phyloP scores from a whole-genome alignment of 306 rosid genomes.

The Cyamopsis tetragonoloba region DNA sequence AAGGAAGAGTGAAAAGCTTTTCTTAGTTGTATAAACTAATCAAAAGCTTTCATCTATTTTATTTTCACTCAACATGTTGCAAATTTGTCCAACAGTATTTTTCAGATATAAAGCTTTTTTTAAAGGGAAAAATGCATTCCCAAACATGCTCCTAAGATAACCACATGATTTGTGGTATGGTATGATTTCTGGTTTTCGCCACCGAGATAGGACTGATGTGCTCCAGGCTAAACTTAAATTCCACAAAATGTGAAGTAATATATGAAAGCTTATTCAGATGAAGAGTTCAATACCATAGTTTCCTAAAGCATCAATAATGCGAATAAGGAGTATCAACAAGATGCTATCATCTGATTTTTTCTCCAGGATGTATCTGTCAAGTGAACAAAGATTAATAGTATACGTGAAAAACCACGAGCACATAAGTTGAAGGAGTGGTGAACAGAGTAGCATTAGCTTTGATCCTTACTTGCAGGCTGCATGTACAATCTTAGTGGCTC shows the following conservation, averaged over 20 bases:
- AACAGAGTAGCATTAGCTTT: conserved; percentile 9
- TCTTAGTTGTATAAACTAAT: no score
- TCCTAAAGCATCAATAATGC: conserved; percentile 93
- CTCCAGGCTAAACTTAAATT: no score
- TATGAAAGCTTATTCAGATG: background rate
- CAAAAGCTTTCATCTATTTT: no score
- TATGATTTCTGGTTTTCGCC: no score
- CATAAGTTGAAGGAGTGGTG: conserved; percentile 22
- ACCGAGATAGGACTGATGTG: no score
- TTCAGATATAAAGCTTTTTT: no score
- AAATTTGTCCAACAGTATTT: no score
- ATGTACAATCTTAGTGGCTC: conserved; percentile 82
- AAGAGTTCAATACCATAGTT: conserved; percentile 68
- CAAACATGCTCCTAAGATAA: no score
- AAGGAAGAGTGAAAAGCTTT: no score
- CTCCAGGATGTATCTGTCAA: conserved; percentile 72
- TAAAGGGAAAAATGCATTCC: no score
- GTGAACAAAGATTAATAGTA: conserved; percentile 21
- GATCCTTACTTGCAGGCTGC: conserved; percentile 78
- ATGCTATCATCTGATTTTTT: conserved; percentile 94
- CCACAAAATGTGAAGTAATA: conserved; percentile 1
- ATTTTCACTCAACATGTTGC: no score
- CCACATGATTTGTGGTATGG: no score
- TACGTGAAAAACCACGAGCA: conserved; percentile 22
- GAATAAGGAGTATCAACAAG: conserved; percentile 82